Base-by-base conservation (phyloP, 2,329 filamentous ascomycete genomes). In the Sclerotinia borealis region DNA sequence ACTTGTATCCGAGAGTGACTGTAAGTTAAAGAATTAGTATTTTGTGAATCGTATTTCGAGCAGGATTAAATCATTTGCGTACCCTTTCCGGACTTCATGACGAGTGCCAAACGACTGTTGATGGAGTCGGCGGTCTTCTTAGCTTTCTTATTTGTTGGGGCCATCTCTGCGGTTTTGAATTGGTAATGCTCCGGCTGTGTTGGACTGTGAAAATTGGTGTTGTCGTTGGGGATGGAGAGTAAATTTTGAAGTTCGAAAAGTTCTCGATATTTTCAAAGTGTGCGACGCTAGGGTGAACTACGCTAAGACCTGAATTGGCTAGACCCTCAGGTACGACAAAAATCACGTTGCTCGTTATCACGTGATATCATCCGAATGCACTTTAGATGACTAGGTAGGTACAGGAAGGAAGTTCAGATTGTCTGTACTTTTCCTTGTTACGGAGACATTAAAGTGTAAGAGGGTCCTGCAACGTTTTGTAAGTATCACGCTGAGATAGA, bases 1-100 rank as follows among this genome's bases (percentile, higher is more conserved):
- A 90, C 82, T 93, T 93, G 86, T 93, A 93, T 75, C 92, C 92
- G 71, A 96, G 85, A 70, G 86, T 92, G 83, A 96, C 92, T 85
- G 77, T 67, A 17, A 41, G 45, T 3, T 3, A 25, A 59, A 49
- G n/a, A 27, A 50, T 65, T 54, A 65, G 63, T 27, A 64, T 59
- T 45, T 50, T 51, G 22, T 19, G n/a, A 52, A 25, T 36, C 47
- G 13, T 7, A 36, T 15, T 4, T 34, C 13, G 5, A 58, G 15
- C 10, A 22, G 29, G 36, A 45, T 11, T 22, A n/a, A 25, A 39
- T 47, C 29, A n/a, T 37, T 39, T 54, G 48, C 72, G 51, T 69
- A 79, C 77, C 78, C 79, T 90, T 90, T 75, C 85, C 85, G 69
- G 80, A 83, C 80, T 85, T 86, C 81, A 86, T 84, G 68, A 85